Percentiles rank a stretch among this genome's conserved stretches.
Evolutionary conservation across 2,329 filamentous ascomycete species (phyloP).

Genomic region (Ophiostoma perfectum): DNA sequence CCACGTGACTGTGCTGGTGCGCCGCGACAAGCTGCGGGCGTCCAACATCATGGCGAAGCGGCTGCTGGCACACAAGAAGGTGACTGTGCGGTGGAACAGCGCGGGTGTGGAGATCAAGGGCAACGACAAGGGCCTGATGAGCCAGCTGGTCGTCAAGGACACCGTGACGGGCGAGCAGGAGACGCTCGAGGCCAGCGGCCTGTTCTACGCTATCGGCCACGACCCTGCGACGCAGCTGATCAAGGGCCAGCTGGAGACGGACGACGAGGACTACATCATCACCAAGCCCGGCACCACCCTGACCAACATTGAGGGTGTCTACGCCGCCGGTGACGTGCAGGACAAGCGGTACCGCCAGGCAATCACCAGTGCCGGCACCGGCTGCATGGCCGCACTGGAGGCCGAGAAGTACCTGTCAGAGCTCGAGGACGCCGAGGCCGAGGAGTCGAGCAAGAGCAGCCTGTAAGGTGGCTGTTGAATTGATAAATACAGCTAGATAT

Average conservation of each 20-base stretch:
- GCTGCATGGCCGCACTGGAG: conserved; percentile 91
- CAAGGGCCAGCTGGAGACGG: conserved; percentile 79
- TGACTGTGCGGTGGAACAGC: conserved; percentile 82
- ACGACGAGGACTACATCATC: conserved; percentile 84
- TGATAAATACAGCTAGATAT: neutral
- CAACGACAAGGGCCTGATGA: conserved; percentile 81
- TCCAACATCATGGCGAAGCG: conserved; percentile 88
- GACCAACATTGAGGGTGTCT: conserved; percentile 86
- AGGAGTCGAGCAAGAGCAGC: conserved; percentile 34
- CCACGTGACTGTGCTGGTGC: conserved; percentile 89
- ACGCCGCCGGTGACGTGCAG: conserved; percentile 95
- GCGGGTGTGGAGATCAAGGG: conserved; percentile 79
- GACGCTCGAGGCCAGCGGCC: conserved; percentile 80
- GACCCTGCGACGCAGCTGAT: conserved; percentile 88
- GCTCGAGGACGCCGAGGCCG: conserved; percentile 59
- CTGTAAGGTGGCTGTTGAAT: conserved; percentile 12
- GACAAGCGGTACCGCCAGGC: conserved; percentile 98
- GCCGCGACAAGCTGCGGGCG: conserved; percentile 78
- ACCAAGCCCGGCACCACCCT: conserved; percentile 83
- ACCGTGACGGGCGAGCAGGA: conserved; percentile 68
- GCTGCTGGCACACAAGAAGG: conserved; percentile 76
- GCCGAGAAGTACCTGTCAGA: conserved; percentile 91
- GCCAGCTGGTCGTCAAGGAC: conserved; percentile 77
- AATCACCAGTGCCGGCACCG: conserved; percentile 92
- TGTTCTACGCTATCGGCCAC: conserved; percentile 97